Conservation (phyloP, 2,329 filamentous ascomycete genomes). For the Sphaerulina vaccinii region DNA sequence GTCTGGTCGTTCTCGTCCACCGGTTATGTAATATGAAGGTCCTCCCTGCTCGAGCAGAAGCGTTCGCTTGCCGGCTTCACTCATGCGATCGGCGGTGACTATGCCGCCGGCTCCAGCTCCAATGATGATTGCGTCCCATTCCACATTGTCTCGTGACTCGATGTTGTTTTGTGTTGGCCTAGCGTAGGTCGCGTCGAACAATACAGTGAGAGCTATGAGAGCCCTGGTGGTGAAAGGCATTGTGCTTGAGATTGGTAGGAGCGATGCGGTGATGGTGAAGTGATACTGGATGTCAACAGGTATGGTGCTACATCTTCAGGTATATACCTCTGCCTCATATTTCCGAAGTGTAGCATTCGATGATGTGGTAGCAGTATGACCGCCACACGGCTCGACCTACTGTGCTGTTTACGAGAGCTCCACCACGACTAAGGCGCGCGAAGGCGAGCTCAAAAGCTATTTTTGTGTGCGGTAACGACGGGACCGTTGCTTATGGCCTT, state of each 20-base stretch:
- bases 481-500: not conserved
- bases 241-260: not conserved
- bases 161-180: slow-evolving; percentile 4
- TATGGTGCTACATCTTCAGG: not conserved
- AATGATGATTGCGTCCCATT: slow-evolving; percentile 43
- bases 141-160: slow-evolving; percentile 5
- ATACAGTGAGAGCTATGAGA: slow-evolving; percentile 5
- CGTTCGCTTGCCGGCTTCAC: slow-evolving; percentile 53
- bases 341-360: not conserved
- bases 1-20: slow-evolving; percentile 45
- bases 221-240: slow-evolving; percentile 7
- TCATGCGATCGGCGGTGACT: slow-evolving; percentile 53
- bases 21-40: slow-evolving; percentile 37
- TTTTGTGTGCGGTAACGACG: not conserved
- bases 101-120: slow-evolving; percentile 55
- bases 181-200: not conserved
- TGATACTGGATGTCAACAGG: not conserved
- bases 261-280: not conserved
- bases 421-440: not conserved
- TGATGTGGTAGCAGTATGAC: not conserved
- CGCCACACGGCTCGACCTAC: not conserved
- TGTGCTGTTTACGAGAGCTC: too few relatives aligned
- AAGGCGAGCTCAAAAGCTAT: not conserved
- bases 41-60: slow-evolving; percentile 55
- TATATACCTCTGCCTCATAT: not conserved